Percentiles rank a stretch among this genome's conserved stretches.
phyloP scores from a whole-genome alignment of 2,329 filamentous ascomycete species.

The Colletotrichum orchidophilum region DNA sequence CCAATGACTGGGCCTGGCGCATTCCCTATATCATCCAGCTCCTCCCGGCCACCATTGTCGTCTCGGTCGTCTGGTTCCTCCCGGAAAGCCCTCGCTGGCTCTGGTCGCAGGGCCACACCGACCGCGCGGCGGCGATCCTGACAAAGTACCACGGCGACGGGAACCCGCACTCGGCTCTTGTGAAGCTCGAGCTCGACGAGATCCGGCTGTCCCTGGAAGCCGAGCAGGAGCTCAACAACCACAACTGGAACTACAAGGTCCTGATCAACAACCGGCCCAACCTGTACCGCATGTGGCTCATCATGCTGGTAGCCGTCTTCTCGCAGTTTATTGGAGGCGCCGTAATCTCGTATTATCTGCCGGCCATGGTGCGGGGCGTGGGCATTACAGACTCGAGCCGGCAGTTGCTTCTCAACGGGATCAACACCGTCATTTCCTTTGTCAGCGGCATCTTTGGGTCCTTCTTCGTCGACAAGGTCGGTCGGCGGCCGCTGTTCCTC shows the following conservation, averaged over 20 bases:
- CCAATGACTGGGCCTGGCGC: slow-evolving; percentile 59
- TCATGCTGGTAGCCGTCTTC: slow-evolving; percentile 58
- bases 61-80: slow-evolving; percentile 55
- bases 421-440: slow-evolving; percentile 53
- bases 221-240: slow-evolving; percentile 48
- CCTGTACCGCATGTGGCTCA: slow-evolving; percentile 56
- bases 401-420: slow-evolving; percentile 48
- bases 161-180: slow-evolving; percentile 44
- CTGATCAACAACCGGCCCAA: slow-evolving; percentile 58
- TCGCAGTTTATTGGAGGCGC: slow-evolving; percentile 60
- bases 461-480: slow-evolving; percentile 55
- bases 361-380: slow-evolving; percentile 50
- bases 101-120: slow-evolving; percentile 46
- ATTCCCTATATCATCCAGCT: slow-evolving; percentile 56
- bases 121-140: slow-evolving; percentile 42
- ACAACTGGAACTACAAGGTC: slow-evolving; percentile 52
- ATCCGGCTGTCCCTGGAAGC: slow-evolving; percentile 56
- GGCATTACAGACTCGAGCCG: slow-evolving; percentile 50
- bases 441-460: slow-evolving; percentile 50
- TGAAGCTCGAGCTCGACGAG: slow-evolving; percentile 53
- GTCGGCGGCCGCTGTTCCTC: slow-evolving; percentile 58
- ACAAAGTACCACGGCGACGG: slow-evolving; percentile 54
- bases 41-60: slow-evolving; percentile 51
- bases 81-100: slow-evolving; percentile 58
- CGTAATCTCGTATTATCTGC: slow-evolving; percentile 57